phyloP scores from a whole-genome alignment of 306 rosid genomes.

The Dryas octopetala region DNA sequence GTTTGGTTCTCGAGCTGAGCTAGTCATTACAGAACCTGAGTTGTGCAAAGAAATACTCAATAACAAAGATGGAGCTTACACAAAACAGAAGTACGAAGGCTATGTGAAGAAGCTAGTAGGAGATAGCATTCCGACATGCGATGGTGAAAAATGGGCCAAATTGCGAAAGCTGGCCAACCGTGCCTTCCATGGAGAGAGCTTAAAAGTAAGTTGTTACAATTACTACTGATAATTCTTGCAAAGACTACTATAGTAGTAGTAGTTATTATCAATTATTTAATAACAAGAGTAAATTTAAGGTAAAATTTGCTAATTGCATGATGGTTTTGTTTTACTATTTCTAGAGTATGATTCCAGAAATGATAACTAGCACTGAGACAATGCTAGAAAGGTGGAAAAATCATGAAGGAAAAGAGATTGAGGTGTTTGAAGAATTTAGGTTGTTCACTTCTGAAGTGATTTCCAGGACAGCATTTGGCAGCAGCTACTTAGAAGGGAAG shows the following conservation, averaged over 20 bases:
- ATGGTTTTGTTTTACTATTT: not conserved
- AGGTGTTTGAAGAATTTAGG: slow-evolving; percentile 33
- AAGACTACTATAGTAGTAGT: not conserved
- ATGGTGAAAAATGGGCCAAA: slow-evolving; percentile 39
- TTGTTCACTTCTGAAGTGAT: slow-evolving; percentile 29
- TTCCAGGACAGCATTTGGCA: slow-evolving; percentile 35
- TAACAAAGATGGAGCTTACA: slow-evolving; percentile 15
- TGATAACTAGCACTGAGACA: slow-evolving; percentile 24
- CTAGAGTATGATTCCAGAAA: slow-evolving; percentile 33
- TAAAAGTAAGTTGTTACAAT: slow-evolving; percentile 19
- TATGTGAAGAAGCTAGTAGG: slow-evolving; percentile 26
- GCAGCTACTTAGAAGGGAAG: slow-evolving; percentile 33
- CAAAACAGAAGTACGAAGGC: slow-evolving; percentile 11
- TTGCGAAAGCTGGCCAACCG: slow-evolving; percentile 31
- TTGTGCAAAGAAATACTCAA: slow-evolving; percentile 29
- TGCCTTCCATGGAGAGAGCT: slow-evolving; percentile 40
- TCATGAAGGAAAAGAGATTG: slow-evolving; percentile 30
- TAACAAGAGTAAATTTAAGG: not conserved
- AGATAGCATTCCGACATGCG: slow-evolving; percentile 26
- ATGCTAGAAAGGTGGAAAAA: slow-evolving; percentile 32
- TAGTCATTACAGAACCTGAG: slow-evolving; percentile 33
- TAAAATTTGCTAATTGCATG: too few species aligned
- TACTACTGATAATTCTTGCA: not conserved
- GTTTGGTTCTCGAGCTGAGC: slow-evolving; percentile 30
- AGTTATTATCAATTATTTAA: too few species aligned